Conservation (phyloP, 148 eudicot species). For the Pharnaceum exiguum region DNA sequence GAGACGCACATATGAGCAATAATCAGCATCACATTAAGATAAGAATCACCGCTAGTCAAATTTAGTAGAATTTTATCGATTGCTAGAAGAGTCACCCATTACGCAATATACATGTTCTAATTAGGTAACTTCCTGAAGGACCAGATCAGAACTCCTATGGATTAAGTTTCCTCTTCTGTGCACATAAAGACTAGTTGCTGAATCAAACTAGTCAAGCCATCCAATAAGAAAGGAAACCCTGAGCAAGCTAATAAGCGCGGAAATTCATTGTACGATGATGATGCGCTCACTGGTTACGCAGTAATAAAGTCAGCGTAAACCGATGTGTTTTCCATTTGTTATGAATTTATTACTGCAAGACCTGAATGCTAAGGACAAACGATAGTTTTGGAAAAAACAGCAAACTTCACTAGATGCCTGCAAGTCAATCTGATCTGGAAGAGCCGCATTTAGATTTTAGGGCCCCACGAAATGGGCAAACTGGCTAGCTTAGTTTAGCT, state of each 20-base stretch:
- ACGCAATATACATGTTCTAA: neutral
- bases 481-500: no score
- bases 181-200: no score
- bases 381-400: neutral
- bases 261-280: neutral
- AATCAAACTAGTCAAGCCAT: neutral
- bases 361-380: no score
- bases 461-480: constrained; percentile 6
- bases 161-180: neutral
- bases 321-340: no score
- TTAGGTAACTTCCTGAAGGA: no score
- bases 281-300: constrained; percentile 18
- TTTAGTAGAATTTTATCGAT: no score
- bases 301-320: constrained; percentile 6
- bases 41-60: no score
- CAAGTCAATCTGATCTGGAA: constrained; percentile 12
- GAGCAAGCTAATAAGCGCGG: neutral
- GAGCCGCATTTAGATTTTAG: neutral
- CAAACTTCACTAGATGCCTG: neutral
- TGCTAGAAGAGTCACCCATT: constrained; percentile 10
- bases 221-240: neutral
- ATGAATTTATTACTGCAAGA: no score
- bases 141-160: neutral
- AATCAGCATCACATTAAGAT: no score
- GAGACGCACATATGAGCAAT: no score